These are phyloP conservation scores for Umbelopsis sp. DNA, from an alignment of 371 early-diverging fungal genomes.

Conservation along the genomic window DNA sequence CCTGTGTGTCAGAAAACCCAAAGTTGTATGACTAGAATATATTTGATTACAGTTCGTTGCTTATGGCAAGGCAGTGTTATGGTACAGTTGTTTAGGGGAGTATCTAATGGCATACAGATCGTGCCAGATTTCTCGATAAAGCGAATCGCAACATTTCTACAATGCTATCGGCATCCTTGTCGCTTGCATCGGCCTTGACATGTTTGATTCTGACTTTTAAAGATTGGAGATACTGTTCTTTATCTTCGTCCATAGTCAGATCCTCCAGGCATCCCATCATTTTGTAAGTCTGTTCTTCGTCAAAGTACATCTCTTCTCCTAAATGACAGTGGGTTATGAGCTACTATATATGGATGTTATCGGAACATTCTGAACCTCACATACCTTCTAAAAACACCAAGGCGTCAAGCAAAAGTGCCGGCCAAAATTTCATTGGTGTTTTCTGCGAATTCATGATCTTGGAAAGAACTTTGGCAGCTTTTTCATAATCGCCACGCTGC, in stretches of 20 bases:
- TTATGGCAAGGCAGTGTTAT: too few relatives aligned
- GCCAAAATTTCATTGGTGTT: conserved; percentile 14
- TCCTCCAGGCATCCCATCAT: conserved; percentile 15
- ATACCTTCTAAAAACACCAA: conserved; percentile 4
- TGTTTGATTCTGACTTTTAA: not conserved
- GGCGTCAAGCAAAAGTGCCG: conserved; percentile 5
- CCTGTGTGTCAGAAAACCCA: too few relatives aligned
- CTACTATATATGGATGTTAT: not conserved
- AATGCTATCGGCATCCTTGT: conserved; percentile 10
- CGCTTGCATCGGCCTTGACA: conserved; percentile 12
- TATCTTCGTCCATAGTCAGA: not conserved
- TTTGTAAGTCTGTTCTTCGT: conserved; percentile 7
- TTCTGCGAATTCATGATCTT: not conserved
- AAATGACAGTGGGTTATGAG: not conserved
- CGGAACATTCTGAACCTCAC: not conserved
- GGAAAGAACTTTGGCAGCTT: conserved; percentile 1
- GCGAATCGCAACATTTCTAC: conserved; percentile 7
- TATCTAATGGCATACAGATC: not conserved
- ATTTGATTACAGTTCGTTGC: too few relatives aligned
- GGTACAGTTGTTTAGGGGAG: not conserved
- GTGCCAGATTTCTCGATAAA: not conserved
- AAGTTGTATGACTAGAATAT: too few relatives aligned
- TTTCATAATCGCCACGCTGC: conserved; percentile 17
- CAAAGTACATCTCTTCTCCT: conserved; percentile 15
- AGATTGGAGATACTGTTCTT: not conserved